These are phyloP conservation scores for Poa annua DNA, from an alignment of 176 grass and related monocot species.

Conservation along the genomic window DNA sequence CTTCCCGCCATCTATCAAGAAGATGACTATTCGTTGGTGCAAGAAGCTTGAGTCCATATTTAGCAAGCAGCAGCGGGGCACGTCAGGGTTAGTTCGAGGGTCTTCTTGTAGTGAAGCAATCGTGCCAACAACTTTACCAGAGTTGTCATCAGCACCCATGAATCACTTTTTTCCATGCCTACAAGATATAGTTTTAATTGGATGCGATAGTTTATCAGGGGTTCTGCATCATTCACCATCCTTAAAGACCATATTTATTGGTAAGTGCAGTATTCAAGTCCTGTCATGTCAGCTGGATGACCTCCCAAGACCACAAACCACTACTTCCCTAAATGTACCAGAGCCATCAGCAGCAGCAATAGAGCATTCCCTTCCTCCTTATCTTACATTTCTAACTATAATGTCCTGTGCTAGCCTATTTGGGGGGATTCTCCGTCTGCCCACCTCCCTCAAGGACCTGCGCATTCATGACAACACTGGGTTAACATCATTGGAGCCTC, in stretches of 20 bases:
- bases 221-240: background rate
- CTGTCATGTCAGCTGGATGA: background rate
- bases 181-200: background rate
- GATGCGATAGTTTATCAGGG: background rate
- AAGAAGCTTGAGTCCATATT: background rate
- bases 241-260: background rate
- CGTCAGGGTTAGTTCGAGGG: background rate
- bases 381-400: background rate
- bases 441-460: no score
- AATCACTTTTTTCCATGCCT: background rate
- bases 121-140: background rate
- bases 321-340: background rate
- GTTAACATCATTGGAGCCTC: background rate
- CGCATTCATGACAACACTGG: rapidly evolving
- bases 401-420: background rate
- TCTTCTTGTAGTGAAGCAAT: background rate
- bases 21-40: rapidly evolving
- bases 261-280: background rate
- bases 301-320: background rate
- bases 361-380: background rate
- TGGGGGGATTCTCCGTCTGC: no score
- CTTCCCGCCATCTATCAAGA: no score
- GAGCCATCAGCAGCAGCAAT: background rate
- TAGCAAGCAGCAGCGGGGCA: background rate
- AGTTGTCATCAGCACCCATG: background rate